Conservation (phyloP, 495 filamentous ascomycete species). For the Penicillium desertorum region DNA sequence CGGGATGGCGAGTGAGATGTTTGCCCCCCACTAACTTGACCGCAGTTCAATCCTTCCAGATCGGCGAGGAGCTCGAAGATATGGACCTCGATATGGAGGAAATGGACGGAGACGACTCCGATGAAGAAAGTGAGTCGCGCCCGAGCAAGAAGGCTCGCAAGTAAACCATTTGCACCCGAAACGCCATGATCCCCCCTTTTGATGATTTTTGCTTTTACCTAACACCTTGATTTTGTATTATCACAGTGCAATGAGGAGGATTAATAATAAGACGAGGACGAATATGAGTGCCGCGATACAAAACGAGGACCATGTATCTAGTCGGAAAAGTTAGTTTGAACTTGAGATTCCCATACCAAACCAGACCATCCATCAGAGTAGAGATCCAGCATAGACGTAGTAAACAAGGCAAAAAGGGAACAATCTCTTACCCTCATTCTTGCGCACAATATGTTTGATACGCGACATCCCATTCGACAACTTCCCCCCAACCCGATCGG, state of each 20-base stretch:
- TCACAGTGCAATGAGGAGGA: slow-evolving; percentile 65
- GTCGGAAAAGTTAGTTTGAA: slow-evolving; percentile 33
- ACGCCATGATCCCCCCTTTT: slow-evolving; percentile 24
- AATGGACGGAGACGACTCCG: slow-evolving; percentile 34
- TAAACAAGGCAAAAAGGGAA: slow-evolving; percentile 4
- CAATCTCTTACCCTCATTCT: slow-evolving; percentile 76
- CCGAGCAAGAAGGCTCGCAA: slow-evolving; percentile 49
- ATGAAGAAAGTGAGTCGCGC: slow-evolving; percentile 34
- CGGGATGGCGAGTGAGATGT: neutral
- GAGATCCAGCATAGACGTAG: slow-evolving; percentile 7
- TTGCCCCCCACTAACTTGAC: slow-evolving; percentile 15
- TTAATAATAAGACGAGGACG: slow-evolving; percentile 78
- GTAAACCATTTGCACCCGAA: slow-evolving; percentile 21
- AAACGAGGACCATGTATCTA: slow-evolving; percentile 83
- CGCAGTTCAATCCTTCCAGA: slow-evolving; percentile 38
- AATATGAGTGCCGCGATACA: slow-evolving; percentile 86
- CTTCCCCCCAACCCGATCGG: slow-evolving; percentile 83
- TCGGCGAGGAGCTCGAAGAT: slow-evolving; percentile 31
- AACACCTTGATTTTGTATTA: slow-evolving; percentile 27
- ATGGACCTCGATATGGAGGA: slow-evolving; percentile 38
- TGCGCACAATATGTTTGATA: slow-evolving; percentile 77
- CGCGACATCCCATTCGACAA: slow-evolving; percentile 82
- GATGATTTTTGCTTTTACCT: slow-evolving; percentile 16
- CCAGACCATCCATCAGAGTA: neutral
- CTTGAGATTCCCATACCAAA: slow-evolving; percentile 20